Evolutionary conservation across 768 basidiomycete genomes (phyloP), one percentile per base, ranked within the genome.

Genomic region (Tricholoma bakamatsutake): DNA sequence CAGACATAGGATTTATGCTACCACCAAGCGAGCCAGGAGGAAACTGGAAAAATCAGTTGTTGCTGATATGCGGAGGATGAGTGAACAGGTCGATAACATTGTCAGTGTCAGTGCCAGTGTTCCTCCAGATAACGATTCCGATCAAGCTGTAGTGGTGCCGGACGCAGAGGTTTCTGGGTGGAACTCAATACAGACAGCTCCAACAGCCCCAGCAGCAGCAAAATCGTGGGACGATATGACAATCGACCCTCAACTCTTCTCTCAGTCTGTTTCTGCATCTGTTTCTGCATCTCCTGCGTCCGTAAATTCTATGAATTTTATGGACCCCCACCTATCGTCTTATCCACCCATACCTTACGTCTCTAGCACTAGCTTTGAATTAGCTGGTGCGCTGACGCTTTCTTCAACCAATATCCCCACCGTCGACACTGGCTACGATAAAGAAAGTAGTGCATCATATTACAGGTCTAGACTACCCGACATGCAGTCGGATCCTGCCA

Each of bases 31-130:
- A 13, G 74, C 75, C 4, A 73, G 75, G 54, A 67, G 79, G 55
- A 82, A 81, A 63, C 59, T 71, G 59, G 80, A 83, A 64, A 82
- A 81, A 63, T 74, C 73, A 0, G 71, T 74, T 5, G 59, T 74
- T 8, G 57, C 49, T 30, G 59, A 53, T 4, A 50, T 61, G 43
- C 24, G 54, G 10, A 28, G 56, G 11, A 10, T 47, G 34, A 30
- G 40, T 13, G 50, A 37, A n/a, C 40, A 54, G 42, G 13, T 31
- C 10, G 34, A 39, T 24, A 27, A 17, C 12, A 21, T 3, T 24
- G 33, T 8, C 5, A 34, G 18, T 34, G 33, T 18, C 17, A 24
- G n/a, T 17, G 18, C 12, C 30, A 57, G 18, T 17, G 40, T 52
- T 21, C 4, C 8, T 17, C 24, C 35, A 30, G 50, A 43, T 18